Conservation (phyloP, 345 rosid genomes). For the Eutrema heterophyllum region DNA sequence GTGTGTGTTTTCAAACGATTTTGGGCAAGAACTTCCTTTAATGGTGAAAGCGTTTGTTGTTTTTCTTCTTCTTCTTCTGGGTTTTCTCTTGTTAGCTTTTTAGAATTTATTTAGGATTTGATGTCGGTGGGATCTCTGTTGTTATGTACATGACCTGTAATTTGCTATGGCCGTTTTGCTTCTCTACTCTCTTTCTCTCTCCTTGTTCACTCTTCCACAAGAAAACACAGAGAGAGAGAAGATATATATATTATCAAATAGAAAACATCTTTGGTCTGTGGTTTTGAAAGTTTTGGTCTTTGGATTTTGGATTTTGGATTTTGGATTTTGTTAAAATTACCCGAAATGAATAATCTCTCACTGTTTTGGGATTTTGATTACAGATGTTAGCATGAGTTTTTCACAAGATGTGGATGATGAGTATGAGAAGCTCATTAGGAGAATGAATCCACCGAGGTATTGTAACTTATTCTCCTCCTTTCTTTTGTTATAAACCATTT, state of each 20-base stretch:
- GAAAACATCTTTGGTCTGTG: neutral
- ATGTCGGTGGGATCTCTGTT: constrained; percentile 11
- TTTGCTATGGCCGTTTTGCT: constrained; percentile 24
- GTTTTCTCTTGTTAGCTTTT: neutral
- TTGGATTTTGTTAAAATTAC: constrained; percentile 10
- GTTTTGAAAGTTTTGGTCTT: constrained; percentile 1
- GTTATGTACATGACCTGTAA: neutral
- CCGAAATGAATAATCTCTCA: neutral
- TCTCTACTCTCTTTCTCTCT: neutral
- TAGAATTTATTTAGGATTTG: constrained; percentile 11
- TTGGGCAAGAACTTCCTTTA: constrained; percentile 6
- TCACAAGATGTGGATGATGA: constrained; percentile 78
- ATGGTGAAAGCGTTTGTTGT: neutral
- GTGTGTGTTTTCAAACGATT: neutral
- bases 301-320: neutral
- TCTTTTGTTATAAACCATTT: neutral
- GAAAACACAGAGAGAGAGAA: constrained; percentile 14
- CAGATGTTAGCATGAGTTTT: constrained; percentile 64
- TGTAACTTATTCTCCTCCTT: neutral
- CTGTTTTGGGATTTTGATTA: constrained; percentile 9
- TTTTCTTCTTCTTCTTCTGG: too few species aligned
- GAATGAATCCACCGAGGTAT: constrained; percentile 96
- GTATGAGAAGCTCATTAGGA: constrained; percentile 76
- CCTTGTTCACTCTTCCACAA: neutral
- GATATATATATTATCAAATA: neutral